Base-by-base conservation (phyloP, 2,329 filamentous ascomycete species). In the Sordariomycetes sp. region DNA sequence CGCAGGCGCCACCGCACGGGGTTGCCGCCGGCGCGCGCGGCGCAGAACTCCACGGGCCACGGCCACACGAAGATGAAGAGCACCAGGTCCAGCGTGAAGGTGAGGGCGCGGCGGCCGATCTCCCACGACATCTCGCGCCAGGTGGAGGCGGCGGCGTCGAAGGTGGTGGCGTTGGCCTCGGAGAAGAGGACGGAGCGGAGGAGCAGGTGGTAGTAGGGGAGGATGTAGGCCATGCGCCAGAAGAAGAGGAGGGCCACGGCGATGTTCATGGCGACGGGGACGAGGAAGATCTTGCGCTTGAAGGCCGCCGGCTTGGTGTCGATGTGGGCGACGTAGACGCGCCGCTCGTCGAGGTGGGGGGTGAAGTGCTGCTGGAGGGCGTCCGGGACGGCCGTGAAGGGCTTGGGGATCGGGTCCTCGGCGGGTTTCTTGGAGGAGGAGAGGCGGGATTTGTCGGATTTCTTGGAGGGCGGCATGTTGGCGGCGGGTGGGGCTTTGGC, bases 291-390 rank as follows among this genome's bases (percentile, higher is more conserved):
- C 66, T 89, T 88, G 69, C 82, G 82, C 74, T 97, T 97, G 73
- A 92, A 83, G 32, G 79, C 77, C 22, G 73, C 71, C 0, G 86
- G 84, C 61, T 87, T 85, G 60, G 73, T 74, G 76, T 97, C 92
- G 71, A 96, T 77, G 75, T 96, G 91, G 34, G 87, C 79, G 66
- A 97, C 81, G 79, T 97, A 96, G 68, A 96, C 80, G 70, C 89
- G 83, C 59, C 80, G 74, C 59, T 80, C 76, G 60, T 84, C 80
- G 60, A 96, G 84, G 51, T 77, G 79, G 40, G 80, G 74, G 66
- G 88, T 78, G 68, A 96, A 86, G 50, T 32, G 51, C 12, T 85
- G 79, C 55, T 78, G 65, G 58, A 96, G 80, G 35, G 78, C 76
- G 54, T 80, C 70, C 1, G 89, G 82, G 0, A 84, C 83, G 60